Evolutionary conservation across 139 green algal species (phyloP), one percentile per base, ranked within the genome.

Genomic region (Ettlia oleoabundans): DNA sequence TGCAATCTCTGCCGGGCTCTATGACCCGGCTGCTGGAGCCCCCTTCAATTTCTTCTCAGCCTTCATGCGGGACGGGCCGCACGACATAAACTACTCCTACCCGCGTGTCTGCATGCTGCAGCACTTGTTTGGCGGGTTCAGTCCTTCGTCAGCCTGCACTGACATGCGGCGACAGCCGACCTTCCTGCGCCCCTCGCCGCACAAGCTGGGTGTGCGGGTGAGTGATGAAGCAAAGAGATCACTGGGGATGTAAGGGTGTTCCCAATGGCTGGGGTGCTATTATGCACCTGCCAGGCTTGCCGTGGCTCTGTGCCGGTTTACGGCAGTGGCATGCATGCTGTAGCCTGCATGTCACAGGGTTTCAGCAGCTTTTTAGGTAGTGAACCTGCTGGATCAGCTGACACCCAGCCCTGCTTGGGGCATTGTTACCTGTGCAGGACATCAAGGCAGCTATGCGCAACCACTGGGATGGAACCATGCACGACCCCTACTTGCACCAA

Each of bases 21-120:
- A 47, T 37, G 66, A 83, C 65, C 78, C 78, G 26, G 9, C 43
- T 35, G 18, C 26, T 1, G 78, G 78, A 4, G 47, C 24, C 6
- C 78, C 78, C 51, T 40, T 83, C 64, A 83, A 70, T 65, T 83
- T 83, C 78, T 78, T 77, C 33, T 0, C 42, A 2, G 65, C 78
- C 35, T 83, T 83, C 66, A 83, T 83, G 78, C 28, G 40, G 13
- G 51, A 76, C 37, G 78, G 51, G 21, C 35, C 24, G 1, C 51
- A 65, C 35, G 63, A 83, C 63, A 41, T 28, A 21, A 43, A 42
- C 28, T 83, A 77, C 47, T 35, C 33, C 33, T 69, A 77, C 65
- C 78, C 65, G 13, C 51, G 78, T 19, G 52, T 80, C 26, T 80
- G 73, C 73, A 18, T 80, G 52, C 73, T 80, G 33, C 73, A 80